Conservation (phyloP, 768 basidiomycete genomes). For the Suillus subalutaceus region DNA sequence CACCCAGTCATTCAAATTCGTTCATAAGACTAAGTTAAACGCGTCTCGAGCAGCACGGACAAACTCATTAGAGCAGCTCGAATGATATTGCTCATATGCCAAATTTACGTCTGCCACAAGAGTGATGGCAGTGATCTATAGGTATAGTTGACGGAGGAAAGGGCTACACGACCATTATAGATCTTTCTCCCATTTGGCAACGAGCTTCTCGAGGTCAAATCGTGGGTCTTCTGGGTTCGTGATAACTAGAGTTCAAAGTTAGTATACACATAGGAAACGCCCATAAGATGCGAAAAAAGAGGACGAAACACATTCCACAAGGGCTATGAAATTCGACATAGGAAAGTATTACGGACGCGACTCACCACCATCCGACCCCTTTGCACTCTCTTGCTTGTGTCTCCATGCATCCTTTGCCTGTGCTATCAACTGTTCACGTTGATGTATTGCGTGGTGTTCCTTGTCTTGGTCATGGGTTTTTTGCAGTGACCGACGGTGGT, state of each 20-base stretch:
- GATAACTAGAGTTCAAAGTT: conserved; percentile 58
- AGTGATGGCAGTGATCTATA: conserved; percentile 24
- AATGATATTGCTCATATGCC: neutral
- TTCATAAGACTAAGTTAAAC: neutral
- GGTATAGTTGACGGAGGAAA: conserved; percentile 28
- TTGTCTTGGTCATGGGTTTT: conserved; percentile 76
- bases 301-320: neutral
- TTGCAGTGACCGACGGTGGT: conserved; percentile 90
- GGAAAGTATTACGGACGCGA: conserved; percentile 17
- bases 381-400: conserved; percentile 65
- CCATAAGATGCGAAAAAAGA: conserved; percentile 6
- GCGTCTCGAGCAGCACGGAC: neutral
- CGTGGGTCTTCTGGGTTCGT: conserved; percentile 94
- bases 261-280: conserved; percentile 10
- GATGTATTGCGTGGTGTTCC: conserved; percentile 71
- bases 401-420: conserved; percentile 92
- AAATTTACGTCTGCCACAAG: neutral
- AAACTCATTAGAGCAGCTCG: neutral
- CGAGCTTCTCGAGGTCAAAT: conserved; percentile 93
- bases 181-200: conserved; percentile 75
- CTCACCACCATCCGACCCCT: conserved; percentile 56
- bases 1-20: neutral
- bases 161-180: conserved; percentile 47
- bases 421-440: conserved; percentile 73
- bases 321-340: neutral